Percentiles rank a stretch among this genome's conserved stretches.
phyloP scores from a whole-genome alignment of 1,284 basidiomycete genomes.

The Meripilus lineatus region DNA sequence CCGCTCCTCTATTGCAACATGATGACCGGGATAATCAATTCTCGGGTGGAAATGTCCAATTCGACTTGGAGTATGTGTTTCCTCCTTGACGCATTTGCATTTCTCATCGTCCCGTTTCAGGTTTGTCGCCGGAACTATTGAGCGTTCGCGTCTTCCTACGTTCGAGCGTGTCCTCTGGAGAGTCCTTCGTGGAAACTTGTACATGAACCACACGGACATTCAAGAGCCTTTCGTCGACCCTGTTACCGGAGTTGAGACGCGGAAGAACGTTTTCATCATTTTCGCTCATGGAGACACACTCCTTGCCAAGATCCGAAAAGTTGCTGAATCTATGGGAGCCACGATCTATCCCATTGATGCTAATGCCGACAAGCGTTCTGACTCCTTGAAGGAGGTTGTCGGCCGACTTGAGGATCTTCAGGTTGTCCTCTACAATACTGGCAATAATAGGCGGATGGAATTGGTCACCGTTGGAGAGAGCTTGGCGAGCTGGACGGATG shows the following conservation, averaged over 20 bases:
- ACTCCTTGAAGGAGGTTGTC: constrained; percentile 87
- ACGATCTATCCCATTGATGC: constrained; percentile 96
- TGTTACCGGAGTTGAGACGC: constrained; percentile 72
- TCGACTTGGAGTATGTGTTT: constrained; percentile 79
- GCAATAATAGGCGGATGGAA: constrained; percentile 81
- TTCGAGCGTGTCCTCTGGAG: constrained; percentile 99
- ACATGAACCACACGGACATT: constrained; percentile 99
- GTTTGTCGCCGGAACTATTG: constrained; percentile 96
- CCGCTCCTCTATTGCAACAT: constrained; percentile 88
- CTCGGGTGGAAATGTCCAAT: constrained; percentile 48
- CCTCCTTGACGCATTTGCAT: background rate
- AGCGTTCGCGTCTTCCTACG: constrained; percentile 86
- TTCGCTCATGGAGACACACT: constrained; percentile 96
- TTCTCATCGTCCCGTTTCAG: constrained; percentile 31
- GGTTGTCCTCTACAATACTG: constrained; percentile 87
- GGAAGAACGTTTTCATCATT: constrained; percentile 99
- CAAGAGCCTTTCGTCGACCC: constrained; percentile 90
- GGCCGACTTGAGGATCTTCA: constrained; percentile 91
- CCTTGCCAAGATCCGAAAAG: constrained; percentile 96
- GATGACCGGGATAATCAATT: constrained; percentile 79
- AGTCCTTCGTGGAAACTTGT: constrained; percentile 95
- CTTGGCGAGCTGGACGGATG: constrained; percentile 89
- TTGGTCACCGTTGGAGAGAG: constrained; percentile 84
- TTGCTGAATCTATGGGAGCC: constrained; percentile 97
- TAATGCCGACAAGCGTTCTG: constrained; percentile 87